Percentiles rank a stretch among this genome's conserved stretches.
Conservation (phyloP, 345 rosid genomes). For the Sonneratia caseolaris region DNA sequence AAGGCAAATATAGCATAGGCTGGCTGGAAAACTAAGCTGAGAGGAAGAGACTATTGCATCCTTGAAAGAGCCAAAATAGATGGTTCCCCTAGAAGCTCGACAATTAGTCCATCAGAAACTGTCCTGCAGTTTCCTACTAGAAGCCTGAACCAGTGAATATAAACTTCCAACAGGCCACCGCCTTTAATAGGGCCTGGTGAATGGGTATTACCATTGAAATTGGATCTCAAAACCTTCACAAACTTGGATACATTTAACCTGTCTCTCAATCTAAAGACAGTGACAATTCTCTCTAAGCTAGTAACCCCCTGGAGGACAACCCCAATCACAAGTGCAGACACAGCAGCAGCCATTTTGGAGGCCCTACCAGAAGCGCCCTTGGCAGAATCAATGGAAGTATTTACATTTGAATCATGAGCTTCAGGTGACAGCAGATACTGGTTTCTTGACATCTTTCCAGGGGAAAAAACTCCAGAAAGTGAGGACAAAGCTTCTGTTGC, state of each 20-base stretch:
- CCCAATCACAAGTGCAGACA: constrained; percentile 78
- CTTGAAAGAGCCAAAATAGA: constrained; percentile 76
- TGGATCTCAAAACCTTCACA: constrained; percentile 60
- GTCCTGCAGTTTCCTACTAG: constrained; percentile 86
- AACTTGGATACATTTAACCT: constrained; percentile 76
- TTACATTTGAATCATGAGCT: constrained; percentile 46
- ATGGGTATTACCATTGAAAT: constrained; percentile 76
- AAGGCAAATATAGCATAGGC: constrained; percentile 77
- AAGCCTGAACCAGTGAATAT: constrained; percentile 87
- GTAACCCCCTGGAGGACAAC: constrained; percentile 84
- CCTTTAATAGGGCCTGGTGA: constrained; percentile 47
- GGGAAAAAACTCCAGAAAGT: constrained; percentile 50
- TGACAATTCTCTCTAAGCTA: constrained; percentile 88
- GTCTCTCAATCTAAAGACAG: constrained; percentile 74
- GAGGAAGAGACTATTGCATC: constrained; percentile 88
- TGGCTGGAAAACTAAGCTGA: constrained; percentile 84
- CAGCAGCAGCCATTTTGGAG: constrained; percentile 61
- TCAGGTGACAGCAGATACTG: constrained; percentile 79
- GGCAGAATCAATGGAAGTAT: constrained; percentile 28
- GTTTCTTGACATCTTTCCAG: constrained; percentile 73
- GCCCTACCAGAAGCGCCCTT: constrained; percentile 40
- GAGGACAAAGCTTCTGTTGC: constrained; percentile 82
- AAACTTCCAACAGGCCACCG: constrained; percentile 60
- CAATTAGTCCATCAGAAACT: constrained; percentile 73
- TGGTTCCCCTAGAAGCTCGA: constrained; percentile 88